Evolutionary conservation across 345 rosid species (phyloP).

Genomic region (Heritiera fomes): DNA sequence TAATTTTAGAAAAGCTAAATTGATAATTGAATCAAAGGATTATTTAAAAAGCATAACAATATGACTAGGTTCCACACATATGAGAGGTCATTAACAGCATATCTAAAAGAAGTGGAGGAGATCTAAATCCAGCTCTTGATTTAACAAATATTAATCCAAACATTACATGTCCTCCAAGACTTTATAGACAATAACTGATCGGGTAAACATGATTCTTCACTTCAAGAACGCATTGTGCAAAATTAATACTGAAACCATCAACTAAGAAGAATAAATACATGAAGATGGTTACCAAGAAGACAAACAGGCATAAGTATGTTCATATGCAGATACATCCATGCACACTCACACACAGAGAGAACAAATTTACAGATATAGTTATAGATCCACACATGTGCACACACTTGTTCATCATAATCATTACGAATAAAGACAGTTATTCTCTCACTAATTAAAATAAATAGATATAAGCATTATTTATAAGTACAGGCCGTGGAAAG

Average conservation of each 20-base stretch:
- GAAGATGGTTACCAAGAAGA: conserved; percentile 11
- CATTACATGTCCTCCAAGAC: not conserved
- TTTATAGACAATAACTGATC: not conserved
- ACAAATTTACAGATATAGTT: not conserved
- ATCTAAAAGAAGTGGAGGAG: not conserved
- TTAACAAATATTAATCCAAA: not conserved
- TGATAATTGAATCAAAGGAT: conserved; percentile 14
- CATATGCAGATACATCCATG: not conserved
- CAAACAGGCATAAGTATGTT: not conserved
- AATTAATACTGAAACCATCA: not conserved
- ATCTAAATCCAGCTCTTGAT: not conserved
- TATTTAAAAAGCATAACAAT: conserved; percentile 1
- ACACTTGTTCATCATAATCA: not conserved
- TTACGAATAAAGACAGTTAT: not conserved
- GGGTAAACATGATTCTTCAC: conserved; percentile 4
- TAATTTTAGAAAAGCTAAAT: not conserved
- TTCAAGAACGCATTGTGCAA: conserved; percentile 6
- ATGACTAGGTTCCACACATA: not conserved
- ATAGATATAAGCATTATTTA: conserved; percentile 1
- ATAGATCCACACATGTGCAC: not conserved
- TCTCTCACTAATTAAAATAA: conserved; percentile 1
- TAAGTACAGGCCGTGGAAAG: not conserved
- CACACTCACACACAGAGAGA: not conserved
- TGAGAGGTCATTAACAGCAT: not conserved
- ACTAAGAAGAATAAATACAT: not conserved